Evolutionary conservation across 768 basidiomycete genomes (phyloP).

Genomic region (Tricholoma sp.): DNA sequence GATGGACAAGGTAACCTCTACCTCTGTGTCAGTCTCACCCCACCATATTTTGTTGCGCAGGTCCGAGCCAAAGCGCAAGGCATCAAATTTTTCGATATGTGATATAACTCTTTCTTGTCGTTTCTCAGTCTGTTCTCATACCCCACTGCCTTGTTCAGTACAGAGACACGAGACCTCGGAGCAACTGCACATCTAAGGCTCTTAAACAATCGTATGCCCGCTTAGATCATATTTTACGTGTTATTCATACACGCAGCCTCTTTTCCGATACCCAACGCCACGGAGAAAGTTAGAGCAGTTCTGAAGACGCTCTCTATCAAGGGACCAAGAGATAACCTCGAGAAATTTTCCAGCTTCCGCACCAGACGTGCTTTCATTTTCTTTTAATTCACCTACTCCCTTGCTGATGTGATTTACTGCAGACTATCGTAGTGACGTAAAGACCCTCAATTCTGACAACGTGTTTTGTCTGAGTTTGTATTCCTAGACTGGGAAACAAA

Average conservation of each 20-base stretch:
- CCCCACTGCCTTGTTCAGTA: constrained; percentile 38
- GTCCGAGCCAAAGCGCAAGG: constrained; percentile 75
- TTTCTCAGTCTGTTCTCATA: constrained; percentile 5
- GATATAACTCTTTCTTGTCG: constrained; percentile 19
- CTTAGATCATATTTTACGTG: constrained; percentile 10
- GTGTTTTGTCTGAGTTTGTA: constrained; percentile 17
- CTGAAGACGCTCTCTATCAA: constrained; percentile 62
- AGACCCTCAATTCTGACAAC: constrained; percentile 12
- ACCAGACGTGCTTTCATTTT: constrained; percentile 56
- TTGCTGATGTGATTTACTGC: constrained; percentile 10
- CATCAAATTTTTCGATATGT: constrained; percentile 86
- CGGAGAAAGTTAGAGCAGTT: constrained; percentile 51
- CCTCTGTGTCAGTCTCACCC: not conserved
- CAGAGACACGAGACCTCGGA: constrained; percentile 66
- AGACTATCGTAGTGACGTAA: constrained; percentile 77
- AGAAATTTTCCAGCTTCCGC: constrained; percentile 64
- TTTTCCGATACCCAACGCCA: constrained; percentile 57
- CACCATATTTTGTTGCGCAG: constrained; percentile 30
- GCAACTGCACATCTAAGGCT: constrained; percentile 30
- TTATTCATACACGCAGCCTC: constrained; percentile 31
- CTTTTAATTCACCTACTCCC: constrained; percentile 3
- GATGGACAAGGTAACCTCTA: constrained; percentile 66
- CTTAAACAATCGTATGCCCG: constrained; percentile 33
- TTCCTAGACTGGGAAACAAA: constrained; percentile 63
- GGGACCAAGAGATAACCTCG: constrained; percentile 58